A percentile compares a stretch with the other conserved stretches of the same genome.
Evolutionary conservation across 2,329 filamentous ascomycete genomes (phyloP).

Genomic region (Colletotrichum caudatum): DNA sequence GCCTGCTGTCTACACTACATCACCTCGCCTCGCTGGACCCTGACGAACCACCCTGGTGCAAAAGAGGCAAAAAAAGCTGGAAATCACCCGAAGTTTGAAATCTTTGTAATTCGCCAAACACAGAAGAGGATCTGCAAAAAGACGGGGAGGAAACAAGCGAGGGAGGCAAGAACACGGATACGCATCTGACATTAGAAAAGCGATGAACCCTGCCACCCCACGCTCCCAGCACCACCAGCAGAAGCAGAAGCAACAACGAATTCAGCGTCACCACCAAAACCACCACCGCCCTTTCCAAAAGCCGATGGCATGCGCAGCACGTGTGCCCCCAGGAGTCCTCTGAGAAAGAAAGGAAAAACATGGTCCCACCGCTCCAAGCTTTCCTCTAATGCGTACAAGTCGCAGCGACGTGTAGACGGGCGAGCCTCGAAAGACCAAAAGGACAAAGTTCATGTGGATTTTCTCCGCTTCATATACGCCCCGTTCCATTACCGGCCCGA

Average conservation of each 20-base stretch:
- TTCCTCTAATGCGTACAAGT: slow-evolving; percentile 26
- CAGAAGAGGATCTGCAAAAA: slow-evolving; percentile 20
- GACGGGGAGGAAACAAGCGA: slow-evolving; percentile 20
- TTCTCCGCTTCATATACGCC: slow-evolving; percentile 1
- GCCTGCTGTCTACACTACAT: slow-evolving; percentile 14
- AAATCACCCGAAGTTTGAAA: slow-evolving; percentile 22
- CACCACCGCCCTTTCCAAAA: background rate
- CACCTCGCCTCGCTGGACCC: slow-evolving; percentile 14
- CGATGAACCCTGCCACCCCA: slow-evolving; percentile 30
- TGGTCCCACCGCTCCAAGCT: slow-evolving; percentile 9
- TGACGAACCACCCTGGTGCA: slow-evolving; percentile 18
- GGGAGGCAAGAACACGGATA: background rate
- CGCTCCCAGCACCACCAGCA: slow-evolving; percentile 14
- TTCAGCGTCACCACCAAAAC: slow-evolving; percentile 3
- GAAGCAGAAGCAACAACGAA: slow-evolving; percentile 32
- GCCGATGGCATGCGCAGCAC: slow-evolving; percentile 14
- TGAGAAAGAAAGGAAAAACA: slow-evolving; percentile 18
- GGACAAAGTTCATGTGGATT: slow-evolving; percentile 8
- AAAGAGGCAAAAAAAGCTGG: slow-evolving; percentile 26
- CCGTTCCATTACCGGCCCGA: background rate
- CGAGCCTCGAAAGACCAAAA: slow-evolving; percentile 7
- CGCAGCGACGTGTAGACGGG: slow-evolving; percentile 14
- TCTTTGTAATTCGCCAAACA: slow-evolving; percentile 9
- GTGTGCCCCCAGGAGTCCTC: background rate
- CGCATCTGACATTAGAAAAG: slow-evolving; percentile 22